Evolutionary conservation across 176 grass and related monocot genomes (phyloP), one percentile per base, ranked within the genome.

Genomic region (Chrysopogon serrulatus): DNA sequence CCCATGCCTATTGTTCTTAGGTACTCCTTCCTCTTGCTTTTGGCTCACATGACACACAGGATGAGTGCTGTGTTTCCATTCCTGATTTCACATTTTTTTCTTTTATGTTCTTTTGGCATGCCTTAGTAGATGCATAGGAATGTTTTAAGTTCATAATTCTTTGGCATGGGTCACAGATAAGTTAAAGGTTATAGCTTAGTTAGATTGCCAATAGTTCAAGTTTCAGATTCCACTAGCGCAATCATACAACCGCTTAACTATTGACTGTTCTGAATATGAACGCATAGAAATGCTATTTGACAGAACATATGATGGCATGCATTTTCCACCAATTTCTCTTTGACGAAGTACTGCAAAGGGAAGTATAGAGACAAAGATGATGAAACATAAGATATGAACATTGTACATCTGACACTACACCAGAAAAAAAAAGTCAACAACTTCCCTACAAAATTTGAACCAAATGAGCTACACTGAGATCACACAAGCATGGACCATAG

Each of bases 21-120:
- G 81, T 84, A 59, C 60, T 74, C 23, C 76, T 84, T 74, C 59
- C 68, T 73, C 43, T 88, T 84, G 56, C 66, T 73, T 88, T 64
- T 36, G 57, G 47, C 32, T 35, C 28, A 19, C 57, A 45, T 30
- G 56, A 28, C 40, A 84, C 4, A 59, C 34, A 27, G 15, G 21
- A 66, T 66, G 37, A 16, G 43, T 66, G 35, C 27, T 34, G 34
- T 70, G 18, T 34, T 36, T 54, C 5, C 1, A 19, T 63, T 83
- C 72, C 15, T 59, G 48, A 82, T 41, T 47, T 79, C 11, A 21
- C 35, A 44, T 67, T 30, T 48, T 78, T 42, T 15, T 65, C 21
- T 36, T 79, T 67, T 67, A 35, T 68, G 21, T 24, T 26, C 41
- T 36, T 67, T 36, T 67, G 31, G 31, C 41, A 80, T 49, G 44